Percentiles rank a stretch among this genome's conserved stretches.
phyloP scores from a whole-genome alignment of 208 protist species.

The Vickermania spadyakhi region DNA sequence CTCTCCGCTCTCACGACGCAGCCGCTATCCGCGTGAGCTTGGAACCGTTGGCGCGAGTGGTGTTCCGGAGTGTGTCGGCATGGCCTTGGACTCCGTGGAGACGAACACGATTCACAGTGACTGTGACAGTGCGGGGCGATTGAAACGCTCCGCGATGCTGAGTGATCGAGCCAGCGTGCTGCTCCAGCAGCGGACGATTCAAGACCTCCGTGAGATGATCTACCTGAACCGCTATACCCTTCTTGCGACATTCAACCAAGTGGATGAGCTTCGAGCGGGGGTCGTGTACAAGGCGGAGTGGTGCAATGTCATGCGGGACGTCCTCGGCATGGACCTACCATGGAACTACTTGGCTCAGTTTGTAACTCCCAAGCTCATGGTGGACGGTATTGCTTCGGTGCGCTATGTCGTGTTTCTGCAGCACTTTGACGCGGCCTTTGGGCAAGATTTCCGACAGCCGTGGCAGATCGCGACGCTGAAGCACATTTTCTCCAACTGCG shows the following conservation, averaged over 20 bases:
- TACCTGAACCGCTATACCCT: constrained; percentile 68
- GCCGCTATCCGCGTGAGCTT: neutral
- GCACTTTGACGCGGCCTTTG: constrained; percentile 48
- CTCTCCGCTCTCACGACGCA: neutral
- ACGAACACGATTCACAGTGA: too few relatives aligned
- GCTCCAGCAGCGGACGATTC: constrained; percentile 36
- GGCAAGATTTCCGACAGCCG: constrained; percentile 23
- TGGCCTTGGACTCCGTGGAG: neutral
- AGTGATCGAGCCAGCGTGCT: constrained; percentile 10
- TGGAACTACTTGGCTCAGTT: constrained; percentile 84
- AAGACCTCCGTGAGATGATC: constrained; percentile 55
- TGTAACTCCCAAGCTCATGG: constrained; percentile 31
- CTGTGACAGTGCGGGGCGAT: neutral
- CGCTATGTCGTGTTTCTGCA: constrained; percentile 71
- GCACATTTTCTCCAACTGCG: constrained; percentile 40
- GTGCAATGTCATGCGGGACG: constrained; percentile 57
- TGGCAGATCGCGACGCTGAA: constrained; percentile 36
- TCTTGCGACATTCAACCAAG: constrained; percentile 57
- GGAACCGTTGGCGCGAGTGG: neutral
- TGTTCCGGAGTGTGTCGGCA: neutral
- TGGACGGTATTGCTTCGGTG: constrained; percentile 57
- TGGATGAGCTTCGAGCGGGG: constrained; percentile 54
- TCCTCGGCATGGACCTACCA: constrained; percentile 64
- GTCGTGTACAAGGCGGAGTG: constrained; percentile 83
- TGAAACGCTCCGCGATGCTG: neutral